Evolutionary conservation across 2,329 filamentous ascomycete species (phyloP).

Genomic region (Periglandula ipomoeae): DNA sequence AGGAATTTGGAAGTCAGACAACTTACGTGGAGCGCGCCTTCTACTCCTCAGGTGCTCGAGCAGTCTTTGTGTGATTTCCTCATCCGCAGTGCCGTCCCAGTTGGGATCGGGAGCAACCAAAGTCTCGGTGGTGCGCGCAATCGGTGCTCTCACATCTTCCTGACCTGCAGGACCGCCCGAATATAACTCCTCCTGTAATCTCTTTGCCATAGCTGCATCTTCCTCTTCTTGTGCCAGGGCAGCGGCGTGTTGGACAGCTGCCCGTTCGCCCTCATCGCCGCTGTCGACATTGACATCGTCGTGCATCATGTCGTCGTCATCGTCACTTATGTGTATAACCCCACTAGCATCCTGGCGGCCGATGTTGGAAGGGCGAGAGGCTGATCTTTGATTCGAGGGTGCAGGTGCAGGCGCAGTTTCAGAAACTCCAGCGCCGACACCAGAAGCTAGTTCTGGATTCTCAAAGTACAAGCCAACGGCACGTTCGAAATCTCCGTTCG

Average conservation of each 20-base stretch:
- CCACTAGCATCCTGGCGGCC: slow-evolving; percentile 26
- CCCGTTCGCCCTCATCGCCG: slow-evolving; percentile 28
- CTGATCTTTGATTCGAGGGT: slow-evolving; percentile 15
- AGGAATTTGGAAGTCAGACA: slow-evolving; percentile 4
- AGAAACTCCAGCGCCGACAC: slow-evolving; percentile 24
- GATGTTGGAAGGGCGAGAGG: slow-evolving; percentile 18
- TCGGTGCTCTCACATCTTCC: slow-evolving; percentile 75
- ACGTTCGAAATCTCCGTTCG: slow-evolving; percentile 75
- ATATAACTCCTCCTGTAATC: slow-evolving; percentile 88
- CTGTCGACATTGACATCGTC: slow-evolving; percentile 25
- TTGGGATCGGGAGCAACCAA: slow-evolving; percentile 59
- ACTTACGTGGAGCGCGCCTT: slow-evolving; percentile 24
- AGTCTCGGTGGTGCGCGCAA: slow-evolving; percentile 84
- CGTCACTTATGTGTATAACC: slow-evolving; percentile 66
- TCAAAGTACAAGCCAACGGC: slow-evolving; percentile 88
- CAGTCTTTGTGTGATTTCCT: slow-evolving; percentile 50
- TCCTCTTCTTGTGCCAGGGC: slow-evolving; percentile 61
- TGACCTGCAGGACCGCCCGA: slow-evolving; percentile 34
- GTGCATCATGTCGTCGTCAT: slow-evolving; percentile 48
- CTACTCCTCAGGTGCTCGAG: slow-evolving; percentile 54
- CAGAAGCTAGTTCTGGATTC: slow-evolving; percentile 59
- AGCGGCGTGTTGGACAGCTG: slow-evolving; percentile 29
- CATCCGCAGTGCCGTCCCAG: slow-evolving; percentile 34
- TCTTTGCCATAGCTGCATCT: slow-evolving; percentile 86
- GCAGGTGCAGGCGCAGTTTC: slow-evolving; percentile 9